Evolutionary conservation across 345 rosid species (phyloP).

Genomic region (Pelargonium nanum): DNA sequence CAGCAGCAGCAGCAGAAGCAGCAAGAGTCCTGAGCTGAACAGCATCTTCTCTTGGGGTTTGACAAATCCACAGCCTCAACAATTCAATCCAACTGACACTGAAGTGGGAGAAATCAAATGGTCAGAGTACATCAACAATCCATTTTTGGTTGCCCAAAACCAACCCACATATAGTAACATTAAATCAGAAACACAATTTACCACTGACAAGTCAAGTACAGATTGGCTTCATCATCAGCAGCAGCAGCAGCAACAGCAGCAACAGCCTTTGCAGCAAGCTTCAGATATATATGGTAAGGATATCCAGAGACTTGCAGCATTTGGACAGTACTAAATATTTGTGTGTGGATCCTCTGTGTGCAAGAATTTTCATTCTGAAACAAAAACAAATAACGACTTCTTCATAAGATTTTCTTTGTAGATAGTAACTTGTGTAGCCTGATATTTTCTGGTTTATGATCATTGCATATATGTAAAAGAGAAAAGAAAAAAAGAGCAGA

Average conservation of each 20-base stretch:
- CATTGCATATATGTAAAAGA: not conserved
- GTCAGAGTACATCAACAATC: slow-evolving; percentile 39
- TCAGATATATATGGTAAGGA: not conserved
- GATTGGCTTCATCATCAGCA: not conserved
- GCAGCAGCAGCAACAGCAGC: not conserved
- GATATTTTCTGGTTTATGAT: not conserved
- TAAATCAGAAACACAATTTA: not conserved
- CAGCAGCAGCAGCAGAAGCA: too few relatives aligned
- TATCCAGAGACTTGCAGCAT: not conserved
- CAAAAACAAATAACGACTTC: not conserved
- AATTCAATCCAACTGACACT: slow-evolving; percentile 12
- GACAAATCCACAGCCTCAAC: slow-evolving; percentile 15
- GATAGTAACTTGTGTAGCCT: not conserved
- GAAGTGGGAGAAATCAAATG: slow-evolving; percentile 35
- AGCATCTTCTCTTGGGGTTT: not conserved
- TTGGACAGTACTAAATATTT: not conserved
- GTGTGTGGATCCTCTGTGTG: not conserved
- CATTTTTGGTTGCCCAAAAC: slow-evolving; percentile 22
- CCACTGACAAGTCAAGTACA: not conserved
- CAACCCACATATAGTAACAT: not conserved
- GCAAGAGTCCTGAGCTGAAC: too few relatives aligned
- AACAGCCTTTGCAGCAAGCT: not conserved
- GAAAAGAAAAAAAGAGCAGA: not conserved
- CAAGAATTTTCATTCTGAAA: too few relatives aligned
- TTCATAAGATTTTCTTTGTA: not conserved